Base-by-base conservation (phyloP, 768 basidiomycete genomes). In the Psilocybe sp. region DNA sequence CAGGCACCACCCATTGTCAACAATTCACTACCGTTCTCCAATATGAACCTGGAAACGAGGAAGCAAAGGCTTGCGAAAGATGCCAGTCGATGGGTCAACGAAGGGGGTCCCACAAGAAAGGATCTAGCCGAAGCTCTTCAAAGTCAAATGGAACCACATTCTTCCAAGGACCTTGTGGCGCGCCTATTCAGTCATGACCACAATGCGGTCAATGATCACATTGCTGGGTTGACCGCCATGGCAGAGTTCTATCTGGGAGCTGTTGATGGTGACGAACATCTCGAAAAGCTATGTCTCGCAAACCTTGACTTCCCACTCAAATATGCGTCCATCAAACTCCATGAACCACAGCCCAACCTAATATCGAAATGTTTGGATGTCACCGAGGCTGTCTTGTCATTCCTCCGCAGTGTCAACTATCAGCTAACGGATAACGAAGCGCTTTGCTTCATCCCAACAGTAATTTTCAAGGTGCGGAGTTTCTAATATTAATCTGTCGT, bases 101-200 rank as follows among this genome's bases (percentile, higher is more conserved):
- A 98, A 58, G 77, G 82, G 38, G 88, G 92, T 4, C 73, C 90
- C 7, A 88, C 87, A 18, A 77, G 92, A 48, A 88, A 91, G 62
- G 96, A 98, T 60, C 76, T 98, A 12, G 81, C 87, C 34, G 96
- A 98, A 37, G 70, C 85, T 11, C 72, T 98, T 42, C 88, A 92
- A 58, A 81, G 77, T 55, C 97, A 99, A 67, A 98, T 98, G 93
- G 93, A 95, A 57, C 78, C 84, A 8, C 80, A 88, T 60, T 76
- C 81, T 5, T 87, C 88, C 3, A 84, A 86, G 53, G 88, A 94
- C 2, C 69, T 98, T 2, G 66, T 89, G 11, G 68, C 80, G 4
- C 81, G 81, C 23, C 74, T 99, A 23, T 99, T 98, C 73, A 98
- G 96, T 61, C 90, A 89, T 52, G 97, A 97, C 59, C 97, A 98